These are phyloP conservation scores for Blastocystis sp. DNA, from an alignment of 352 stramenopile genomes.

Conservation along the genomic window DNA sequence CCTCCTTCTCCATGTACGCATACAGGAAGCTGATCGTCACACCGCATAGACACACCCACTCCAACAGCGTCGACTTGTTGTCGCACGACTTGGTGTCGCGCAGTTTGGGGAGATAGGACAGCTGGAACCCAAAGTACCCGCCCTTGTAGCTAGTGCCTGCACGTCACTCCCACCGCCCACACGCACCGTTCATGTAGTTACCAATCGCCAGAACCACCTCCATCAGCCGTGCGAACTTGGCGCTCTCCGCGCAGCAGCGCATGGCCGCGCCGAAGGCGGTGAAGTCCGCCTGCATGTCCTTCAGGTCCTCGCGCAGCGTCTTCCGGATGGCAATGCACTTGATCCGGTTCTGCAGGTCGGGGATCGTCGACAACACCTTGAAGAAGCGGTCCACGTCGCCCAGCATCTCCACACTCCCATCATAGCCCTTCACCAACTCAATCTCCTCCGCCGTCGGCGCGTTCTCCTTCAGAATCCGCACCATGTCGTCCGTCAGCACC, in stretches of 20 bases:
- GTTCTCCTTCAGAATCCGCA: conserved; percentile 51
- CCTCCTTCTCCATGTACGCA: conserved; percentile 9
- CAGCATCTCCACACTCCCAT: conserved; percentile 76
- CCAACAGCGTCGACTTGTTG: conserved; percentile 47
- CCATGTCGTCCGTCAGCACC: conserved; percentile 32
- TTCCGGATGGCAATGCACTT: conserved; percentile 76
- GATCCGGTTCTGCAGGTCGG: conserved; percentile 77
- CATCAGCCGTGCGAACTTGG: conserved; percentile 78
- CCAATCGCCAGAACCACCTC: conserved; percentile 79
- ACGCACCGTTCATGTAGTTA: conserved; percentile 83
- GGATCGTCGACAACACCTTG: conserved; percentile 80
- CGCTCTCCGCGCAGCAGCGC: conserved; percentile 76
- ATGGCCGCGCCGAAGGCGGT: conserved; percentile 76
- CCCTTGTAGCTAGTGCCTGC: neutral
- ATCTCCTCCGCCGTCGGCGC: conserved; percentile 72
- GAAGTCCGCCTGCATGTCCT: conserved; percentile 78
- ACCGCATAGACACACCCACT: neutral
- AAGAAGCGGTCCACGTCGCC: conserved; percentile 80
- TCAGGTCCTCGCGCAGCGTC: conserved; percentile 76
- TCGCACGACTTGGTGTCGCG: conserved; percentile 58
- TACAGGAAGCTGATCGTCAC: conserved; percentile 13
- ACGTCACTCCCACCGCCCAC: conserved; percentile 73
- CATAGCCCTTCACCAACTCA: conserved; percentile 76
- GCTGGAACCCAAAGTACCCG: conserved; percentile 45
- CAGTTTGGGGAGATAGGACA: conserved; percentile 52